Base-by-base conservation (phyloP, 2,329 filamentous ascomycete genomes). In the Hansfordia pulvinata region DNA sequence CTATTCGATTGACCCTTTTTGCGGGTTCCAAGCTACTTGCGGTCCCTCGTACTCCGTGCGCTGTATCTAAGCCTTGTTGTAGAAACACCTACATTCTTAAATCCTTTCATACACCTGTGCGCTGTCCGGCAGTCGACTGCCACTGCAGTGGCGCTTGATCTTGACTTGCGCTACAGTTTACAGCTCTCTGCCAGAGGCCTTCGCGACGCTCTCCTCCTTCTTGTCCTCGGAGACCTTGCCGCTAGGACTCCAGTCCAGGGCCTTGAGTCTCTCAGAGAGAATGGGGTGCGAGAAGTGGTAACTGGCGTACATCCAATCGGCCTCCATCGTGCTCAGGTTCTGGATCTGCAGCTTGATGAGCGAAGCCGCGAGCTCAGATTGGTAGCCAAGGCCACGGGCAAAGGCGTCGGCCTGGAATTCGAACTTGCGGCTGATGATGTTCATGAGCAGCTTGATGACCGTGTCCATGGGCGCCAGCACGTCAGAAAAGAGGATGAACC, bases 281-380 rank as follows among this genome's bases (percentile, higher is more conserved):
- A 96, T 94, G 1, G 90, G 90, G 57, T 98, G 90, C 14, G 88
- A 94, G 66, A 92, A 94, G 60, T 98, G 86, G 64, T 96, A 98
- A 57, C 79, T 92, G 28, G 90, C 90, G 55, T 93, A 98, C 69
- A 94, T 75, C 80, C 82, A 93, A 57, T 98, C 92, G 16, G 90
- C 90, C 44, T 98, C 90, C 88, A 98, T 96, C 34, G 83, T 92
- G 56, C 84, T 93, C 40, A 98, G 67, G 50, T 98, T 98, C 62
- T 96, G 86, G 46, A 94, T 84, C 58, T 98, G 92, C 27, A 98
- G 79, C 63, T 94, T 94, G 59, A 98, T 85, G 36, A 98, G 70
- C 13, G 84, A 90, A 35, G 73, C 66, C 22, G 86, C 84, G 27
- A 98, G 75, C 52, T 94, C 76, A 23, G 70, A 60, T 27, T 77